Conservation (phyloP, 495 filamentous ascomycete species). For the Penicilliopsis zonata region DNA sequence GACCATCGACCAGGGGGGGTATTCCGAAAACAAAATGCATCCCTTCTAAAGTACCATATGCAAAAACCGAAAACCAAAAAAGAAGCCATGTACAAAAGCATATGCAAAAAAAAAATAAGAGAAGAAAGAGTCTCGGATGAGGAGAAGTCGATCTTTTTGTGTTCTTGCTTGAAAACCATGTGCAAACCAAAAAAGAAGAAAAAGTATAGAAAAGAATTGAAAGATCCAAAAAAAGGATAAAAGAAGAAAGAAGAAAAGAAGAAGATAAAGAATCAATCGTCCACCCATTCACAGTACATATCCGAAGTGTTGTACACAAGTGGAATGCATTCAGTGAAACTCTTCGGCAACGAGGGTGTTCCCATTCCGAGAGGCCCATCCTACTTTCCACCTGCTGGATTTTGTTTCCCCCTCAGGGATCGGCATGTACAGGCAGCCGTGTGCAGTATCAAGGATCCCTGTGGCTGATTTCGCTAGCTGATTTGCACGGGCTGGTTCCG, state of each 20-base stretch:
- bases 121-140: slow-evolving; percentile 4
- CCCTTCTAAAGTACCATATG: neutral
- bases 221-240: slow-evolving; percentile 1
- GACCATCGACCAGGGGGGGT: no score
- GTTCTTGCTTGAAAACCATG: neutral
- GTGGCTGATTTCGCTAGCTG: no score
- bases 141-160: slow-evolving; percentile 2
- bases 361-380: slow-evolving; percentile 1
- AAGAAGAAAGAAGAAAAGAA: slow-evolving; percentile 5
- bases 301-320: slow-evolving; percentile 1
- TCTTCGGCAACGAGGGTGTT: neutral
- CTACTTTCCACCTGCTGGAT: no score
- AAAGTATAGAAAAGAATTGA: slow-evolving; percentile 4
- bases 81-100: slow-evolving; percentile 1
- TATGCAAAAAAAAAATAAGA: neutral
- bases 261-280: slow-evolving; percentile 1
- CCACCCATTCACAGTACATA: neutral
- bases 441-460: no score
- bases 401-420: neutral
- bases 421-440: neutral
- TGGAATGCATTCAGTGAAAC: neutral
- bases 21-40: neutral
- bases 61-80: neutral
- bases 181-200: slow-evolving; percentile 1
- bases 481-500: slow-evolving; percentile 5